Evolutionary conservation across 208 protist genomes (phyloP).

Genomic region (Trypanosoma scelopori): DNA sequence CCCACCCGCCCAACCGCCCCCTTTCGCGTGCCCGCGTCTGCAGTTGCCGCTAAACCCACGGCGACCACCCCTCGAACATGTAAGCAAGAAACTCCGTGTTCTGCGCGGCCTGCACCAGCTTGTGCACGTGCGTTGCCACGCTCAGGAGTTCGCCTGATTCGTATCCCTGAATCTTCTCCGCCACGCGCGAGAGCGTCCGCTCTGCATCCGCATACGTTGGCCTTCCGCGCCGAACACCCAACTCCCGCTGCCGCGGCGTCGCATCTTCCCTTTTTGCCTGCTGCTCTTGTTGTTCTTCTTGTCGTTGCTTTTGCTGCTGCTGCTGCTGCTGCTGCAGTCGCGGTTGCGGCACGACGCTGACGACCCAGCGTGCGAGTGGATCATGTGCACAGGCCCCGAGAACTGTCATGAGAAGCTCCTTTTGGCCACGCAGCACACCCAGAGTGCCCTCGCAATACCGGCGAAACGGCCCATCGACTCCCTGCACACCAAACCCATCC

Average conservation of each 20-base stretch:
- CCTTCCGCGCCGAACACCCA: constrained; percentile 27
- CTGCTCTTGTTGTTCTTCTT: constrained; percentile 18
- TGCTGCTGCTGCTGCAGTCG: not conserved
- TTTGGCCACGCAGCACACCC: constrained; percentile 70
- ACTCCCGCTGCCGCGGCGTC: constrained; percentile 22
- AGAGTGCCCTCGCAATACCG: constrained; percentile 85
- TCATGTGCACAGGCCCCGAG: constrained; percentile 95
- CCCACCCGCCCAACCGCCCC: too few species aligned
- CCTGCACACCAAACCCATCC: constrained; percentile 94
- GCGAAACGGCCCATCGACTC: constrained; percentile 92
- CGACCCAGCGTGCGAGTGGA: constrained; percentile 93
- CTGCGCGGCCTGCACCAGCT: constrained; percentile 71
- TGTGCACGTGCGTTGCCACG: constrained; percentile 63
- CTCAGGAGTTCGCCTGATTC: constrained; percentile 64
- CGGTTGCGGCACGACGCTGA: constrained; percentile 32
- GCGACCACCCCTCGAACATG: constrained; percentile 85
- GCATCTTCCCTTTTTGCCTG: not conserved
- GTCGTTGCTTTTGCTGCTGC: too few species aligned
- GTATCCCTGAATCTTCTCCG: constrained; percentile 87
- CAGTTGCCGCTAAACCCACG: constrained; percentile 57
- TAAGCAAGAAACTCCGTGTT: constrained; percentile 51
- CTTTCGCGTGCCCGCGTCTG: not conserved
- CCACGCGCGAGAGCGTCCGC: constrained; percentile 71
- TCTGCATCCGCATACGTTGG: constrained; percentile 63
- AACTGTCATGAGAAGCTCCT: constrained; percentile 84